Conservation (phyloP, 2,329 filamentous ascomycete genomes). For the Drechslerella coelobrocha region DNA sequence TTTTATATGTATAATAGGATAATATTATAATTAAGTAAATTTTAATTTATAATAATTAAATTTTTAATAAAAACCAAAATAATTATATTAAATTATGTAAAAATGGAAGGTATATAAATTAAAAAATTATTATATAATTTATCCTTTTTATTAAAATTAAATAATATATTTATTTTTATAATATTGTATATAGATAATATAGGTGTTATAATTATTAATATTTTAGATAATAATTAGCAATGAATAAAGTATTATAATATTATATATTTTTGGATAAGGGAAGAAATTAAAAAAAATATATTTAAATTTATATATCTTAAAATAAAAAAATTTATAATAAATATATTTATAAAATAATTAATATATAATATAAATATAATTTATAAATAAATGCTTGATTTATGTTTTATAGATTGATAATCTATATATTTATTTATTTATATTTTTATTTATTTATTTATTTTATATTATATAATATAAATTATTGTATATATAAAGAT, state of each 20-base stretch:
- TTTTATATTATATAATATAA: no score
- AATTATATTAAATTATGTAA: slow-evolving; percentile 1
- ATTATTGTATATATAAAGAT: no score
- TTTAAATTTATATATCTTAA: neutral
- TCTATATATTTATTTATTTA: no score
- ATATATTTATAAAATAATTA: neutral
- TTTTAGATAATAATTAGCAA: neutral
- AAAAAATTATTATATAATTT: neutral
- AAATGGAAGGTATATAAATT: neutral
- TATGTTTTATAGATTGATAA: neutral
- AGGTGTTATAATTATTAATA: neutral
- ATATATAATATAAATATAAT: neutral
- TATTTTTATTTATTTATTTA: no score
- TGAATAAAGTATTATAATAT: neutral
- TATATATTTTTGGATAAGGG: neutral
- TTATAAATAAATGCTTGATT: neutral
- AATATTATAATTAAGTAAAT: neutral
- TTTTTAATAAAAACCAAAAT: neutral
- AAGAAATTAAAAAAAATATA: neutral
- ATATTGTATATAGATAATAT: neutral
- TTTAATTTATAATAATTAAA: neutral
- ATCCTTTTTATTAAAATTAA: neutral
- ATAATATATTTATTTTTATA: neutral
- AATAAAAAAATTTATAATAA: neutral
- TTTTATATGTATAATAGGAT: neutral